Base-by-base conservation (phyloP, 2,329 filamentous ascomycete genomes). In the Annulohypoxylon truncatum region DNA sequence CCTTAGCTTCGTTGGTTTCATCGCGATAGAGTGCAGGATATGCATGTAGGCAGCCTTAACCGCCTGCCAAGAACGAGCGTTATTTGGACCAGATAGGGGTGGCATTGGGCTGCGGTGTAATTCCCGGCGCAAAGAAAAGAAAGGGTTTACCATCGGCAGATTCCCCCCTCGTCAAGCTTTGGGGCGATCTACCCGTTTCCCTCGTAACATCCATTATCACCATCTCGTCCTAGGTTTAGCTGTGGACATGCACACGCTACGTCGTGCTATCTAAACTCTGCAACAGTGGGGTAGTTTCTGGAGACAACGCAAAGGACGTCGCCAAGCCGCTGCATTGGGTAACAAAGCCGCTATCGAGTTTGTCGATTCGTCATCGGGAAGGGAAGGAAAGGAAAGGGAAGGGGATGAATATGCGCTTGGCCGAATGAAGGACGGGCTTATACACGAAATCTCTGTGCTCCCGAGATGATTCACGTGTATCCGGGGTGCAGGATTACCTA, bases 41-140 rank as follows among this genome's bases (percentile, higher is more conserved):
- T 66, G 67, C 64, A 68, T 26, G 64, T 22, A 65, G 61, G 61
- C 61, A 69, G 65, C 64, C 67, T 67, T 69, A 67, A 63, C 64
- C 64, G 61, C 61, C 38, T 63, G 64, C 61, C 61, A 69, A 69
- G 67, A 59, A 46, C 22, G 28, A 61, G 55, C 50, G 48, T 61
- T 64, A 64, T 64, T 58, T 64, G 57, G 48, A 52, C 33, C 15
- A 55, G 26, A 22, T 58, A 54, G 24, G 24, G 61, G 58, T 66
- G 40, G 33, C 56, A 68, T 66, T 51, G 67, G 56, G 62, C 64
- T 64, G 67, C 65, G 64, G 67, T 63, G 61, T 65, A 70, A 70
- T 65, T 68, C 58, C 65, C 65, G 67, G 64, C 65, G 60, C 64
- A 64, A 67, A 64, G 31, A 61, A 38, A 65, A 65, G 38, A 50